phyloP scores from a whole-genome alignment of 2,329 filamentous ascomycete genomes.

The Falciphora oryzae region DNA sequence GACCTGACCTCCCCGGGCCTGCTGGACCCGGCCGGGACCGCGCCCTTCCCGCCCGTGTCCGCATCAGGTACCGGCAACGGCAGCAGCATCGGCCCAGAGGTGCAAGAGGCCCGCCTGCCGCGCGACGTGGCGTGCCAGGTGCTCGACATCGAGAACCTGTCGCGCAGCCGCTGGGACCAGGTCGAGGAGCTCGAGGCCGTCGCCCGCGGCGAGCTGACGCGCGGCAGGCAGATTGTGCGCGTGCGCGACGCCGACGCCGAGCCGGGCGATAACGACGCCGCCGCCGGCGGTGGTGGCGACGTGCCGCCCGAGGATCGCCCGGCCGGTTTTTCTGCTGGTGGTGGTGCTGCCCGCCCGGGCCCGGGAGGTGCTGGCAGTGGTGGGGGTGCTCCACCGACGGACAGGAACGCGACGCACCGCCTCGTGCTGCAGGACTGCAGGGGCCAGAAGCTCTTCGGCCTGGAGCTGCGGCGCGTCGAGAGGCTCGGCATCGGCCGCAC shows the following conservation, averaged over 20 bases:
- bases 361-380: slow-evolving; percentile 10
- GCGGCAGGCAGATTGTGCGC: slow-evolving; percentile 76
- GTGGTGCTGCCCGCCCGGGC: slow-evolving; percentile 11
- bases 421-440: slow-evolving; percentile 75
- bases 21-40: slow-evolving; percentile 34
- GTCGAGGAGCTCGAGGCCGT: slow-evolving; percentile 73
- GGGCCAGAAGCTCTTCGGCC: slow-evolving; percentile 61
- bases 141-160: slow-evolving; percentile 79
- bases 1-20: slow-evolving; percentile 63
- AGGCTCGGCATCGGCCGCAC: slow-evolving; percentile 60
- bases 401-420: slow-evolving; percentile 62
- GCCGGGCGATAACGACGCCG: slow-evolving; percentile 16
- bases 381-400: slow-evolving; percentile 15
- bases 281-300: neutral
- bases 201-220: slow-evolving; percentile 65
- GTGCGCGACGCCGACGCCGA: slow-evolving; percentile 33
- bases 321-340: slow-evolving; percentile 7
- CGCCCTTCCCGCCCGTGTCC: slow-evolving; percentile 41
- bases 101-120: slow-evolving; percentile 50
- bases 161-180: slow-evolving; percentile 76
- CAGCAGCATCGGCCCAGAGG: slow-evolving; percentile 41
- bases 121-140: slow-evolving; percentile 72
- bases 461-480: slow-evolving; percentile 65
- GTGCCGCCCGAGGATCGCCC: slow-evolving; percentile 4
- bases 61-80: slow-evolving; percentile 25